Evolutionary conservation across 2,329 filamentous ascomycete genomes (phyloP), one percentile per base, ranked within the genome.

Genomic region (Cercospora sp.): DNA sequence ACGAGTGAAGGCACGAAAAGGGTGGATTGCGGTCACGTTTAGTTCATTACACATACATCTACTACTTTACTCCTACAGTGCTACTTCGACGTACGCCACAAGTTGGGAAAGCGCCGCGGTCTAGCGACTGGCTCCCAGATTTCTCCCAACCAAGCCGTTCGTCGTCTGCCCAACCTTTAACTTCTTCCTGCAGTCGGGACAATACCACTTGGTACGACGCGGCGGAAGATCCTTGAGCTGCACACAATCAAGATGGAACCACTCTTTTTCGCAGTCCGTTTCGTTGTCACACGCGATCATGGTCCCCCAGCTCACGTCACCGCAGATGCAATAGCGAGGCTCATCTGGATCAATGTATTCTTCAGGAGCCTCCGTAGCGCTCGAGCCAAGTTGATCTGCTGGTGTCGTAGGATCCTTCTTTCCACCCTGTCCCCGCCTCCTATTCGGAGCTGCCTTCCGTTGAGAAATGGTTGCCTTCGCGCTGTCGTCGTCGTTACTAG

Each of bases 201-300:
- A 95, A 75, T 93, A 95, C 92, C 92, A 95, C 79, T 93, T 93
- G 2, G 89, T 89, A 33, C 90, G 90, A 18, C 90, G 84, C 2
- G 89, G 86, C 10, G 91, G 91, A 68, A 91, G 87, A 26, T 89
- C 86, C 6, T 84, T 82, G 36, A 95, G 82, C 5, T 85, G 88
- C 5, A 95, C 90, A 75, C 92, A 95, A 71, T 89, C 88, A 48
- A 95, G 84, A 77, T 95, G 92, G 78, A 94, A 95, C 92, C 92
- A 95, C 79, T 94, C 91, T 70, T 88, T 88, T 73, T 92, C 89
- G 80, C 92, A 95, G 80, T 91, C 82, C 81, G 92, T 89, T 55
- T 87, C 83, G 74, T 93, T 93, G 75, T 94, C 91, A 79, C 92
- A 95, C 69, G 88, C 87, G 77, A 95, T 92, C 92, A 95, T 95